Base-by-base conservation (phyloP, 225 moss, liverwort and hornwort genomes). In the Takakia lepidozioides region DNA sequence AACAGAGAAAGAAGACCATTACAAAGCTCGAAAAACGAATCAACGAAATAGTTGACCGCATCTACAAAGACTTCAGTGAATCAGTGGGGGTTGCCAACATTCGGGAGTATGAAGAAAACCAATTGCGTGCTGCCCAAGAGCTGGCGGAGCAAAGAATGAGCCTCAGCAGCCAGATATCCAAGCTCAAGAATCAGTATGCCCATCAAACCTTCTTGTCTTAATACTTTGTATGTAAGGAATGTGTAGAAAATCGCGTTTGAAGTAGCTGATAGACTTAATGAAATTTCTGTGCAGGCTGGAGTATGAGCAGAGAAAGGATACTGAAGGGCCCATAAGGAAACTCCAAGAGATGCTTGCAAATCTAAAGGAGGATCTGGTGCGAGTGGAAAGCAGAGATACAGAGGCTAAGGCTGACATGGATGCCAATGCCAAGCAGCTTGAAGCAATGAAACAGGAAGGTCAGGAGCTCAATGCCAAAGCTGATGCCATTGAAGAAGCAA, bases 1-100 rank as follows among this genome's bases (percentile, higher is more conserved):
- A 63, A 37, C 66, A 63, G 20, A 82, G 83, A 65, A 70, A 69
- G 48, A 74, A 36, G 36, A 72, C 59, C 15, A 85, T 85, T 34
- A 63, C 67, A 32, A 78, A 73, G 27, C 67, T 98, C 46, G 83
- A 91, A 58, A 71, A 71, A 26, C 71, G 67, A 30, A 85, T 98
- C 57, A 91, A 98, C 52, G 55, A 70, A 58, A 87, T 91, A 14
- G 67, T 91, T 6, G 91, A 98, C 66, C 73, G 61, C 27, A 87
- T 91, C 30, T 98, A 87, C 73, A 83, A 85, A 44, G 74, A 73
- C 44, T 91, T 87, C 42, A 98, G 91, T 69, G 78, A 75, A 25
- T 98, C 98, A 45, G 98, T 98, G 38, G 91, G 98, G 47, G 98
- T 98, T 61, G 83, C 98, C 16, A 98, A 91, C 61, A 98, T 98